A percentile compares a stretch with the other conserved stretches of the same genome.
These are phyloP conservation scores for Gracilaria caudata DNA, from an alignment of 23 red algal genomes.

Conservation along the genomic window DNA sequence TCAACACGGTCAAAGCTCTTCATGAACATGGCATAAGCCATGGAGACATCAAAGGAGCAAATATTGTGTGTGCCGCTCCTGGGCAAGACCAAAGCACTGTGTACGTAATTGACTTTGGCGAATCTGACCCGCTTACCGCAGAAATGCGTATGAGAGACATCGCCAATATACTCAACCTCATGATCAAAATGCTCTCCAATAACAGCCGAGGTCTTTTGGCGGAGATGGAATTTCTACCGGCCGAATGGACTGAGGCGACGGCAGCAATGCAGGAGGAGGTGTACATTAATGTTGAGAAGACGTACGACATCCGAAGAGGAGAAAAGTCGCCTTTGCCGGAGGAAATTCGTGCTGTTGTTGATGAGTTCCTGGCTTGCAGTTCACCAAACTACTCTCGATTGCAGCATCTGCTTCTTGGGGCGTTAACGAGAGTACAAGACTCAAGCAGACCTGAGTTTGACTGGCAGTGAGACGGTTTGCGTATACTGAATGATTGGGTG, in stretches of 20 bases:
- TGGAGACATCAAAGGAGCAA: too few species aligned
- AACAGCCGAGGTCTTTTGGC: background rate
- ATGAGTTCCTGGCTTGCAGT: background rate
- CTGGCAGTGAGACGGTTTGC: too few species aligned
- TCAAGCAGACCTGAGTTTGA: background rate
- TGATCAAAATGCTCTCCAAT: background rate
- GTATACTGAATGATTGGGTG: too few species aligned
- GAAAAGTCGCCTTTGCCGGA: background rate
- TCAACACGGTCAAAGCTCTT: too few species aligned
- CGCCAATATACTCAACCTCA: too few species aligned
- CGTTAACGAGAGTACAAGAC: background rate
- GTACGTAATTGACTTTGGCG: too few species aligned
- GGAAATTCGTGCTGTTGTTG: background rate
- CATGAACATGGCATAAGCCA: too few species aligned
- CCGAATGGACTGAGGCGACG: background rate
- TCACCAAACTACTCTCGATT: background rate
- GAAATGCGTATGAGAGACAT: too few species aligned
- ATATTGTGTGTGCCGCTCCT: too few species aligned
- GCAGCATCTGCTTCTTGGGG: background rate
- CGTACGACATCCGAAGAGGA: background rate
- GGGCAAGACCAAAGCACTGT: too few species aligned
- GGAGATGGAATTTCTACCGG: background rate
- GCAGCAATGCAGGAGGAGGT: background rate
- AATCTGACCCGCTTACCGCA: too few species aligned
- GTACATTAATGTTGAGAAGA: background rate